Percentiles rank a stretch among this genome's conserved stretches.
Conservation (phyloP, 768 basidiomycete species). For the Suillus placidus region DNA sequence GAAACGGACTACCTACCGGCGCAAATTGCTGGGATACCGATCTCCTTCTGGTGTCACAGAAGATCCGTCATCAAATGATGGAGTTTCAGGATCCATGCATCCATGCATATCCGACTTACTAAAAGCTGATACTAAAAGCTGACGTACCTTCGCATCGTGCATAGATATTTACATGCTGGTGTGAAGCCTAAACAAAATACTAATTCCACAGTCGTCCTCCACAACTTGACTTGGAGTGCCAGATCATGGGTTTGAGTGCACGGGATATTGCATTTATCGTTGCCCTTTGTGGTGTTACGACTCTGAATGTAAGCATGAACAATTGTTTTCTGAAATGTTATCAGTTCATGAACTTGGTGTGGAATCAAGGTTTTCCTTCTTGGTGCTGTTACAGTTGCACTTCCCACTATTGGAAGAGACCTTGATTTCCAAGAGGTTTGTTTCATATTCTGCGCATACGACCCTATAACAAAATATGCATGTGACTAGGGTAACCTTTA, state of each 20-base stretch:
- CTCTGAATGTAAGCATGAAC: slow-evolving; percentile 22
- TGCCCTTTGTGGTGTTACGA: slow-evolving; percentile 29
- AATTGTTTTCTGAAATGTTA: background rate
- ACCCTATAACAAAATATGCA: background rate
- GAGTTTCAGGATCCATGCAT: background rate
- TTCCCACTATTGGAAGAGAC: slow-evolving; percentile 31
- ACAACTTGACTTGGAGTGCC: background rate
- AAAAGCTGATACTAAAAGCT: background rate
- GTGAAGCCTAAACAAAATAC: background rate
- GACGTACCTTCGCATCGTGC: background rate
- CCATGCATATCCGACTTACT: background rate
- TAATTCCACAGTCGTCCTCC: background rate
- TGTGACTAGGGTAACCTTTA: slow-evolving; percentile 20
- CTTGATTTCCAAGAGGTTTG: slow-evolving; percentile 24
- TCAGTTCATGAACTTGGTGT: background rate
- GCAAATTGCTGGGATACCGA: background rate
- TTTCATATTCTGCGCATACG: background rate
- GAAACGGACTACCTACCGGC: background rate
- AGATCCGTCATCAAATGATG: background rate
- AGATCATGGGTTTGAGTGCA: slow-evolving; percentile 5
- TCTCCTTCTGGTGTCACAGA: background rate
- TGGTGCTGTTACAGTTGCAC: slow-evolving; percentile 30
- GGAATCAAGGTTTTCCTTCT: slow-evolving; percentile 26
- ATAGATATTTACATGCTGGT: background rate
- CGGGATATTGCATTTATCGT: slow-evolving; percentile 23